Percentiles rank a stretch among this genome's conserved stretches.
phyloP scores from a whole-genome alignment of 768 basidiomycete genomes.

The Lentinula sp. region DNA sequence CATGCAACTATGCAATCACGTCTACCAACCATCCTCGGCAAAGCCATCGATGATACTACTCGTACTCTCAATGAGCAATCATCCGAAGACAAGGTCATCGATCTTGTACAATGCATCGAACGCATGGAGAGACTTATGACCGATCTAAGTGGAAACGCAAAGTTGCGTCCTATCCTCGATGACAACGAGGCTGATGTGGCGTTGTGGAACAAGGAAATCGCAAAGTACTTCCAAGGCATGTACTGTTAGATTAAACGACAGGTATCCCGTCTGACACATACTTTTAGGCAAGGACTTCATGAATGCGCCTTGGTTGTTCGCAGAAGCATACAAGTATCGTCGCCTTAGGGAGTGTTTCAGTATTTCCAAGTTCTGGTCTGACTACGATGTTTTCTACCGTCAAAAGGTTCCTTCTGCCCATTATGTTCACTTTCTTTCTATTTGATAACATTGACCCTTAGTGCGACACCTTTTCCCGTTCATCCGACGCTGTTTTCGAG shows the following conservation, averaged over 20 bases:
- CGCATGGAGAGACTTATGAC: slow-evolving; percentile 88
- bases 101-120: slow-evolving; percentile 81
- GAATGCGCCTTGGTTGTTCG: slow-evolving; percentile 96
- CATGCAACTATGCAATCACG: slow-evolving; percentile 96
- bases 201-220: slow-evolving; percentile 96
- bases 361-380: slow-evolving; percentile 81
- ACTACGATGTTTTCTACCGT: slow-evolving; percentile 93
- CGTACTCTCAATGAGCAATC: slow-evolving; percentile 85
- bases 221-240: slow-evolving; percentile 84
- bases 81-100: slow-evolving; percentile 76
- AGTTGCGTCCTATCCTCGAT: slow-evolving; percentile 83
- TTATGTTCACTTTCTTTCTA: not conserved
- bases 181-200: slow-evolving; percentile 84
- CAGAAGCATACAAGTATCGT: slow-evolving; percentile 91
- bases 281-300: slow-evolving; percentile 77
- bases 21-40: slow-evolving; percentile 91
- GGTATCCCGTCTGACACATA: not conserved
- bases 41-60: slow-evolving; percentile 89
- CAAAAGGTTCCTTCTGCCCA: slow-evolving; percentile 57
- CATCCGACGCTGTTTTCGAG: slow-evolving; percentile 88
- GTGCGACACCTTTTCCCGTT: slow-evolving; percentile 96
- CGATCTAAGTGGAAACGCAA: slow-evolving; percentile 78
- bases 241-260: not conserved
- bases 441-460: slow-evolving; percentile 19
- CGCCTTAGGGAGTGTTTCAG: slow-evolving; percentile 92